phyloP scores from a whole-genome alignment of 306 rosid species.

The Bauhinia variegata region DNA sequence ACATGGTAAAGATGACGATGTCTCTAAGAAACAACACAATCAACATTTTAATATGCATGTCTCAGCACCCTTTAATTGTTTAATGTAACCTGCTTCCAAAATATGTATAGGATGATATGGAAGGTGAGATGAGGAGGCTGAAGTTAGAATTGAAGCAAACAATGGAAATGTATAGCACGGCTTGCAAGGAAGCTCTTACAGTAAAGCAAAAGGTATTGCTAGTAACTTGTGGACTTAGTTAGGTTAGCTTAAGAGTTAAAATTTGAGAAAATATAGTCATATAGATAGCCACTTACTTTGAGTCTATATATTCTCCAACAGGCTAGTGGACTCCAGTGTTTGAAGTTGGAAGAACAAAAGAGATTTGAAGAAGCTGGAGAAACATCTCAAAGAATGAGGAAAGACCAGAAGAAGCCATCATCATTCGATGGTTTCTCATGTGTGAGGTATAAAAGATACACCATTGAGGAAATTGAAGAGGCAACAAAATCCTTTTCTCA shows the following conservation, averaged over 20 bases:
- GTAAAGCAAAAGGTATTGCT: conserved; percentile 64
- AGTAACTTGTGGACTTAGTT: background rate
- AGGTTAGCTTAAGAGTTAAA: too few relatives aligned
- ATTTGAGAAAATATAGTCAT: conserved; percentile 5
- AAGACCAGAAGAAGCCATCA: conserved; percentile 41
- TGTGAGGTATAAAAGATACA: conserved; percentile 66
- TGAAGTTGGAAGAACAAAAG: conserved; percentile 73
- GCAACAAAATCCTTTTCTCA: conserved; percentile 58
- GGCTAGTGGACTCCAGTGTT: conserved; percentile 71
- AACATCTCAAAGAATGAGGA: conserved; percentile 59
- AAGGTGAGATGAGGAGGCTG: conserved; percentile 87
- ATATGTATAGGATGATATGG: conserved; percentile 68
- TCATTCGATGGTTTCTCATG: conserved; percentile 1
- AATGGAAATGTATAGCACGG: conserved; percentile 84
- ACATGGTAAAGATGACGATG: conserved; percentile 30
- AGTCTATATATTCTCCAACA: conserved; percentile 26
- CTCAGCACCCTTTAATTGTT: background rate
- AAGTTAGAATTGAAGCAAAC: conserved; percentile 83
- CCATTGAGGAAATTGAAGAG: conserved; percentile 67
- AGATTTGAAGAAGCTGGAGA: conserved; percentile 71
- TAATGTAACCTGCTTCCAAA: conserved; percentile 14
- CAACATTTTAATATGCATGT: background rate
- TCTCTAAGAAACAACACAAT: background rate
- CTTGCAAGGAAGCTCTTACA: conserved; percentile 74
- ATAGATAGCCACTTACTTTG: background rate